Percentiles rank a stretch among this genome's conserved stretches.
phyloP scores from a whole-genome alignment of 2,329 filamentous ascomycete species.

The Fusarium incarnatum region DNA sequence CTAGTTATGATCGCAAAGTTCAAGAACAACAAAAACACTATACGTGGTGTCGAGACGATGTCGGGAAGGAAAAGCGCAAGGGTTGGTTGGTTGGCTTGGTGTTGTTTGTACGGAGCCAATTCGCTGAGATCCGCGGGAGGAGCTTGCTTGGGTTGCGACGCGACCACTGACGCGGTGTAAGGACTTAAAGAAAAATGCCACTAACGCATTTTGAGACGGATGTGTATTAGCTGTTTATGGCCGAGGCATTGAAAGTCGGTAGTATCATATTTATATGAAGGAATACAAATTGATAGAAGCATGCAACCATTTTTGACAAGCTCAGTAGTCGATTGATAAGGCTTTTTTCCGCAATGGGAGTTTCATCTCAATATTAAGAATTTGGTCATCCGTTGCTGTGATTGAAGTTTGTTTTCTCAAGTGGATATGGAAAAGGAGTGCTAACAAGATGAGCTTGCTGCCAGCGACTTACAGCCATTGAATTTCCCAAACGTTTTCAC shows the following conservation, averaged over 20 bases:
- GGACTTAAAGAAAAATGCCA: constrained; percentile 16
- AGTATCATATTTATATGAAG: background rate
- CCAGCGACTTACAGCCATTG: background rate
- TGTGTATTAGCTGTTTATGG: background rate
- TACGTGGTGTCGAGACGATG: constrained; percentile 17
- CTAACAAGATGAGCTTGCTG: background rate
- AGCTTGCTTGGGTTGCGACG: constrained; percentile 45
- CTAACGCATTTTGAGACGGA: constrained; percentile 3
- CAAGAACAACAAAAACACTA: constrained; percentile 8
- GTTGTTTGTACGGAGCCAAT: constrained; percentile 25
- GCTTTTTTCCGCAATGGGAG: no score
- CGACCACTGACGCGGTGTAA: constrained; percentile 16
- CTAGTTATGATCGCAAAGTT: constrained; percentile 32
- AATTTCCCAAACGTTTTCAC: background rate
- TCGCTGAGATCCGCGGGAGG: constrained; percentile 25
- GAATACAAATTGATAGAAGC: background rate
- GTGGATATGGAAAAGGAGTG: constrained; percentile 1
- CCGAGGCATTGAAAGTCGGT: background rate
- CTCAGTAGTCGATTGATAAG: background rate
- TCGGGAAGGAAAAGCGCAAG: constrained; percentile 39
- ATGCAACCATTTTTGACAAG: background rate
- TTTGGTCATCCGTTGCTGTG: background rate
- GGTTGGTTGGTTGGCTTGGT: constrained; percentile 18
- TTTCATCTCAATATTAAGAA: background rate
- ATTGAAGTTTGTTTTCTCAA: background rate